A percentile compares a stretch with the other conserved stretches of the same genome.
Evolutionary conservation across 345 rosid species (phyloP).

Genomic region (Lenwebbia sp.): DNA sequence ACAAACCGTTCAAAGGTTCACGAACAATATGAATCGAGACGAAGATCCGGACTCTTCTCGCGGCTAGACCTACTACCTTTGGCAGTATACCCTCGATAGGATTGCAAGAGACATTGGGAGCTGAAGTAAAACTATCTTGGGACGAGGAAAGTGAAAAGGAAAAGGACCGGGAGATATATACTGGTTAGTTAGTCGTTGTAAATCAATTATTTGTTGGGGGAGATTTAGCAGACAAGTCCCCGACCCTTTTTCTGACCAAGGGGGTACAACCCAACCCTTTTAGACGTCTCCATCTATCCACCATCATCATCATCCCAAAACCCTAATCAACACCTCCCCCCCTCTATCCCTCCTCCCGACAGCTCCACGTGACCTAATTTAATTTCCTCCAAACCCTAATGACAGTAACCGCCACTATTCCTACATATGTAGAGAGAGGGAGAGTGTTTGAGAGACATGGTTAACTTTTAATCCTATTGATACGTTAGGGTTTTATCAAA

Average conservation of each 20-base stretch:
- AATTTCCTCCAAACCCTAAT: not conserved
- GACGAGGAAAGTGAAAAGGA: not conserved
- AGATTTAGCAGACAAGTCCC: not conserved
- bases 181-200: not conserved
- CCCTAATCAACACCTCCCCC: not conserved
- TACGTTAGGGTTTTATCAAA: not conserved
- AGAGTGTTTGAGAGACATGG: not conserved
- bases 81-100: not conserved
- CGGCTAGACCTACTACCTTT: not conserved
- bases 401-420: not conserved
- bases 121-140: not conserved
- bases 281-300: not conserved
- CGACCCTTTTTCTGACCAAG: not conserved
- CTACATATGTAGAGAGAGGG: not conserved
- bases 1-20: not conserved
- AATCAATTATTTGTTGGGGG: not conserved
- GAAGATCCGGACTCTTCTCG: not conserved
- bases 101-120: not conserved
- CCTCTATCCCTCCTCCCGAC: not conserved
- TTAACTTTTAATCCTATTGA: not conserved
- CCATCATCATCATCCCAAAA: not conserved
- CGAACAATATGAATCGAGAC: not conserved
- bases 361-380: not conserved
- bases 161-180: not conserved
- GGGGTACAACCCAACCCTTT: not conserved